These are phyloP conservation scores for Dalbergia oliveri DNA, from an alignment of 306 rosid species.

Conservation along the genomic window DNA sequence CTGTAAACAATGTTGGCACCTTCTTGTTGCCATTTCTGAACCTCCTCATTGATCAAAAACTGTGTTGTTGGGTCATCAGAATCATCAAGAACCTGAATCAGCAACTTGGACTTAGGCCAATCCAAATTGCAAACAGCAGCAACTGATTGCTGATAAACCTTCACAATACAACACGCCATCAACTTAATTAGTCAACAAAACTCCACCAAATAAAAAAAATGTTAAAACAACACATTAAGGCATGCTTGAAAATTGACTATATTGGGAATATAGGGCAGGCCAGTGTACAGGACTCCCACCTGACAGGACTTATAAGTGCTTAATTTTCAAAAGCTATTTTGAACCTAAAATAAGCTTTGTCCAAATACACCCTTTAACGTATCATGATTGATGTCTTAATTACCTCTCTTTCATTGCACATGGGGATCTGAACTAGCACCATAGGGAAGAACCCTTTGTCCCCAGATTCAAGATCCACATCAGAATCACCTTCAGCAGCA, in stretches of 20 bases:
- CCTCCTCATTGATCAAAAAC: conserved; percentile 74
- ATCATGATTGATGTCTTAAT: background rate
- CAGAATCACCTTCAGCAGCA: conserved; percentile 38
- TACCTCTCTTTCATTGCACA: conserved; percentile 94
- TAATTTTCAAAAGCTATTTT: background rate
- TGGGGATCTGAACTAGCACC: conserved; percentile 96
- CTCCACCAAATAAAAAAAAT: background rate
- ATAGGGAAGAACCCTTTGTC: conserved; percentile 78
- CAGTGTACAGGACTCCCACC: background rate
- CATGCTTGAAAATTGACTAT: too few species aligned
- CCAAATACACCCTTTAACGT: background rate
- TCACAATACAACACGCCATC: conserved; percentile 29
- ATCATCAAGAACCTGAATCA: conserved; percentile 89
- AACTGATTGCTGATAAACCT: conserved; percentile 95
- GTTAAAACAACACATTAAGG: too few species aligned
- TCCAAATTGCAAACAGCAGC: conserved; percentile 85
- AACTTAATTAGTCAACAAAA: conserved; percentile 27
- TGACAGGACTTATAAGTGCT: background rate
- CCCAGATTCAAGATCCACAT: conserved; percentile 73
- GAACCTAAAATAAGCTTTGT: background rate
- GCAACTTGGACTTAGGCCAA: conserved; percentile 80
- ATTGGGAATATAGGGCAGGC: too few species aligned
- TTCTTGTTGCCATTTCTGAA: conserved; percentile 80
- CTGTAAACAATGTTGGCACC: conserved; percentile 80
- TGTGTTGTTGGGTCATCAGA: conserved; percentile 87